Percentiles rank a stretch among this genome's conserved stretches.
Conservation (phyloP, 129 eudicot genomes). For the Silybum marianum region DNA sequence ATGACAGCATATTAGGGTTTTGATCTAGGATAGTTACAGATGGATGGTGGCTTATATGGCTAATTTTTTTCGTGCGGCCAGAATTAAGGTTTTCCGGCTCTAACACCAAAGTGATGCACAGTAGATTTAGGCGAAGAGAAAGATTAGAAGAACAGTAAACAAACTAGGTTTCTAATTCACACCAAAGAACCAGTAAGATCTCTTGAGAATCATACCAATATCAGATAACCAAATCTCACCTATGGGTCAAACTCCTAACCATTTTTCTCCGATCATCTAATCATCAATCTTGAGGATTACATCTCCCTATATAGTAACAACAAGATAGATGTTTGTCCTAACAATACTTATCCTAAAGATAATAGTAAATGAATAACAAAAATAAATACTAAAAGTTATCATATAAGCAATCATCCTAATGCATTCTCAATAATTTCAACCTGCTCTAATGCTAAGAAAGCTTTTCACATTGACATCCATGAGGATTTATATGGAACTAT, state of each 20-base stretch:
- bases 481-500: neutral
- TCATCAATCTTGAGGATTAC: neutral
- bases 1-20: neutral
- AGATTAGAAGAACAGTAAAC: constrained; percentile 5
- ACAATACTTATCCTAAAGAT: neutral
- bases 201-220: constrained; percentile 4
- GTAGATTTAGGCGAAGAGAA: neutral
- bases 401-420: neutral
- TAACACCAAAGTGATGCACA: neutral
- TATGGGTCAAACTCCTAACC: constrained; percentile 6
- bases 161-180: constrained; percentile 16
- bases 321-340: neutral
- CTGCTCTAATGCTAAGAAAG: neutral
- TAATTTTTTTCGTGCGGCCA: neutral
- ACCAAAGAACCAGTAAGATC: constrained; percentile 7
- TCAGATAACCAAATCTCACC: constrained; percentile 7
- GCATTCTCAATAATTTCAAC: neutral
- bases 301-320: neutral
- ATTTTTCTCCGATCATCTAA: neutral
- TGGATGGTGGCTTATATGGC: neutral
- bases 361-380: neutral
- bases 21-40: neutral
- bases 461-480: neutral
- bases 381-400: neutral
- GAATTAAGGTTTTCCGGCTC: neutral